phyloP scores from a whole-genome alignment of 2,329 filamentous ascomycete species.

The Stemphylium lycopersici region DNA sequence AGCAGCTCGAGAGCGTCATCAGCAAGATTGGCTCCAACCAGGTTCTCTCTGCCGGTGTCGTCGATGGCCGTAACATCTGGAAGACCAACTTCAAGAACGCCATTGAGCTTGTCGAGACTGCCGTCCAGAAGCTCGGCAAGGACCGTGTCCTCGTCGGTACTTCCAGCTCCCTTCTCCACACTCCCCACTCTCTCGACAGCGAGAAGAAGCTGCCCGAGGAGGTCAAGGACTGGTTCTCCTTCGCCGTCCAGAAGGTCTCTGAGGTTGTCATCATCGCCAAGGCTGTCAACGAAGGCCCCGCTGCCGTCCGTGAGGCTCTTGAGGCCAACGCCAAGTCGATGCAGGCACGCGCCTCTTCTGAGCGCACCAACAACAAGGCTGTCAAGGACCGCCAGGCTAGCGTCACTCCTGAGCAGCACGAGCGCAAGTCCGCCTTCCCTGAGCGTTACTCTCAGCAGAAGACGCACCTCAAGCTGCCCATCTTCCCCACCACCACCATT shows the following conservation, averaged over 20 bases:
- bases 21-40: slow-evolving; percentile 86
- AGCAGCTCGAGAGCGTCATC: slow-evolving; percentile 89
- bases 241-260: slow-evolving; percentile 90
- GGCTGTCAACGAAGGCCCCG: slow-evolving; percentile 91
- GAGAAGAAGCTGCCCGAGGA: slow-evolving; percentile 98
- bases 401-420: slow-evolving; percentile 83
- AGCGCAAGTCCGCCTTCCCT: slow-evolving; percentile 90
- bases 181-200: slow-evolving; percentile 94
- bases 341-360: slow-evolving; percentile 87
- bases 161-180: slow-evolving; percentile 97
- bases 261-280: slow-evolving; percentile 95
- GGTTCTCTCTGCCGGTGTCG: slow-evolving; percentile 91
- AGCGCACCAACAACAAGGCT: slow-evolving; percentile 93
- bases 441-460: slow-evolving; percentile 85
- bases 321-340: slow-evolving; percentile 97
- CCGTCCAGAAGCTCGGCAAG: slow-evolving; percentile 94
- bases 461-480: slow-evolving; percentile 88
- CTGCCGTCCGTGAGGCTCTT: slow-evolving; percentile 82
- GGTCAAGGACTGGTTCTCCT: slow-evolving; percentile 98
- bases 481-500: slow-evolving; percentile 99
- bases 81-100: slow-evolving; percentile 99
- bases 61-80: slow-evolving; percentile 99
- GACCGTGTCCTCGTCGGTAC: slow-evolving; percentile 96
- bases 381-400: slow-evolving; percentile 96
- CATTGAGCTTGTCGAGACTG: slow-evolving; percentile 87